Evolutionary conservation across 768 basidiomycete genomes (phyloP), one percentile per base, ranked within the genome.

Genomic region (Leccinellum albellum): DNA sequence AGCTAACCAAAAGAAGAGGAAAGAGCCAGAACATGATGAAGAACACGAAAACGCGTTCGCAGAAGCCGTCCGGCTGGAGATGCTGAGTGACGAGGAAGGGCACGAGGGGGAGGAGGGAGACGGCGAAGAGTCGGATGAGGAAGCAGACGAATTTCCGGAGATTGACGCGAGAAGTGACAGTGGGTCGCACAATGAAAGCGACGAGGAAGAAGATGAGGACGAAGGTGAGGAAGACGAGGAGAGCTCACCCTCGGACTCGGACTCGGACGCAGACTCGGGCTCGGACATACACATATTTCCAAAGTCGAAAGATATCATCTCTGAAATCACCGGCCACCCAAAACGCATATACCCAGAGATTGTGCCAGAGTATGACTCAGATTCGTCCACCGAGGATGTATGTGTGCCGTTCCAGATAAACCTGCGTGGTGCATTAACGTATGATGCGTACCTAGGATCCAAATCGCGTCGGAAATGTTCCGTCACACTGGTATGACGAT

Each of bases 401-500:
- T 63, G 89, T 73, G 28, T 44, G 24, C 51, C 45, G 3, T 54
- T 31, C 35, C 33, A 40, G 51, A 59, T 50, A 48, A 35, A 56
- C 15, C 33, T 0, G 12, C 37, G 47, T n/a, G 21, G 26, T 53
- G 21, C 47, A 23, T 56, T 61, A 23, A 57, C 50, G 17, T 47
- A 57, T 63, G 60, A 55, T 55, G 24, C 35, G 46, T 53, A 33
- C 55, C 54, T 63, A 98, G 94, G 83, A 86, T 53, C 91, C 90
- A n/a, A 98, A 97, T 70, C 91, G 95, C 58, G 85, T 97, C 63
- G 97, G 97, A 53, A 82, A 96, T 73, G 78, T 99, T 59, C 97
- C 97, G 47, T 88, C 89, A 82, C 94, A 99, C 67, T 99, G 96
- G 94, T 99, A 99, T 72, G 97, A 98, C 70, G 95, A 98, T 77